Base-by-base conservation (phyloP, 306 rosid genomes). In the Inga laurina region DNA sequence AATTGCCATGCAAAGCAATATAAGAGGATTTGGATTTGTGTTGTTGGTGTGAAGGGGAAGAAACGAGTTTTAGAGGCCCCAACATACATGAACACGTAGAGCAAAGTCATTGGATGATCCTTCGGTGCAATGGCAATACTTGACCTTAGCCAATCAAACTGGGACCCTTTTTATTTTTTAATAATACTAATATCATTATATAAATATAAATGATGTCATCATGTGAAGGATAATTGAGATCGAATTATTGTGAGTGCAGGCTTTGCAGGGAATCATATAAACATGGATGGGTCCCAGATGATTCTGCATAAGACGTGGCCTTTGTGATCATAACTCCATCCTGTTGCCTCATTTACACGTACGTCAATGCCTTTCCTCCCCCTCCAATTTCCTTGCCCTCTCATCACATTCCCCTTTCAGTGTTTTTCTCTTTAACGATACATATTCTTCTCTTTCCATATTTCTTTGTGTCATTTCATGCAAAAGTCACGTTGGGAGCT, bases 241-340 rank as follows among this genome's bases (percentile, higher is more conserved):
- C n/a, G n/a, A n/a, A 56, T 56, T 56, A 59, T 22, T 10, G 15
- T 10, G 13, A 48, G 66, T 5, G 30, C 1, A 43, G 0, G 56
- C 41, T 72, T 10, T 44, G 52, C 21, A 44, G 54, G 75, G 37
- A 45, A 72, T 67, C 74, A 9, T 41, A 21, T n/a, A n/a, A 14
- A 7, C 44, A 34, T 16, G 18, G n/a, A 35, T 12, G 75, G 75
- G 56, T 22, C 56, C 76, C 76, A 72, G 11, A 22, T 30, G 77
- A 77, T 81, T 80, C 30, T 62, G 74, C 74, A 57, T 65, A 77
- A 24, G 81, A 81, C 79, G 78, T 76, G 77, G 82, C 76, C n/a
- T n/a, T 19, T 69, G 46, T 14, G 27, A 56, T 13, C 37, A 57
- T 5, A 61, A 61, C 39, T n/a, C n/a, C 45, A 37, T 49, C 59